Evolutionary conservation across 2,329 filamentous ascomycete genomes (phyloP).

Genomic region (Xylaria digitata): DNA sequence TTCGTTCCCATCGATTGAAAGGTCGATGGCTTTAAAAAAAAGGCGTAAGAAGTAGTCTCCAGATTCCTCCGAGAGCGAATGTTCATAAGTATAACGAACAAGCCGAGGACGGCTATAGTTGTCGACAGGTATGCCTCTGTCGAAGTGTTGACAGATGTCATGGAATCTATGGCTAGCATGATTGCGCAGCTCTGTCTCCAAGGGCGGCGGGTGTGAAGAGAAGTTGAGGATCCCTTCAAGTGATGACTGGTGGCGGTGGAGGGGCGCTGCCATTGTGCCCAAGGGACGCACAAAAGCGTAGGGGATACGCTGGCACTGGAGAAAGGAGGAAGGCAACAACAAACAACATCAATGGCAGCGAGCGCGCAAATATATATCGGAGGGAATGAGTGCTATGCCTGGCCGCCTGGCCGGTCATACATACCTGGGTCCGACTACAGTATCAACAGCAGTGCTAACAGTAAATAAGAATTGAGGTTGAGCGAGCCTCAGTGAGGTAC

Average conservation of each 20-base stretch:
- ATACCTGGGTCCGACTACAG: too few species aligned
- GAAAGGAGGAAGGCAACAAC: too few species aligned
- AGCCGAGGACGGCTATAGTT: constrained; percentile 43
- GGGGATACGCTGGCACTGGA: too few species aligned
- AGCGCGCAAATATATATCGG: too few species aligned
- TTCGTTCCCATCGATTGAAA: constrained; percentile 34
- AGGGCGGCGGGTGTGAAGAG: constrained; percentile 27
- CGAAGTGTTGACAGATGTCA: constrained; percentile 39
- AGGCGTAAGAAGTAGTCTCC: constrained; percentile 43
- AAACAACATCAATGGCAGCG: too few species aligned
- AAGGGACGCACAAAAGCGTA: too few species aligned
- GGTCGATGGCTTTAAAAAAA: constrained; percentile 42
- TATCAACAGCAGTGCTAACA: too few species aligned
- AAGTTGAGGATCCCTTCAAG: constrained; percentile 38
- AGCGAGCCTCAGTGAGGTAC: too few species aligned
- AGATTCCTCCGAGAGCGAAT: constrained; percentile 42
- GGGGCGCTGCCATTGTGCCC: constrained; percentile 27
- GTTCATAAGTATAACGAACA: constrained; percentile 44
- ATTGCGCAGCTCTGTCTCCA: constrained; percentile 32
- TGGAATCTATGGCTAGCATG: constrained; percentile 35
- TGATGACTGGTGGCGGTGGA: constrained; percentile 40
- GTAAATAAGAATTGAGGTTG: too few species aligned
- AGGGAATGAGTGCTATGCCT: too few species aligned
- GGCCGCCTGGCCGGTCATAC: too few species aligned
- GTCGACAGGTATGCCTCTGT: constrained; percentile 20